Percentiles rank a stretch among this genome's conserved stretches.
phyloP scores from a whole-genome alignment of 495 filamentous ascomycete species.

The Xylaria curta region DNA sequence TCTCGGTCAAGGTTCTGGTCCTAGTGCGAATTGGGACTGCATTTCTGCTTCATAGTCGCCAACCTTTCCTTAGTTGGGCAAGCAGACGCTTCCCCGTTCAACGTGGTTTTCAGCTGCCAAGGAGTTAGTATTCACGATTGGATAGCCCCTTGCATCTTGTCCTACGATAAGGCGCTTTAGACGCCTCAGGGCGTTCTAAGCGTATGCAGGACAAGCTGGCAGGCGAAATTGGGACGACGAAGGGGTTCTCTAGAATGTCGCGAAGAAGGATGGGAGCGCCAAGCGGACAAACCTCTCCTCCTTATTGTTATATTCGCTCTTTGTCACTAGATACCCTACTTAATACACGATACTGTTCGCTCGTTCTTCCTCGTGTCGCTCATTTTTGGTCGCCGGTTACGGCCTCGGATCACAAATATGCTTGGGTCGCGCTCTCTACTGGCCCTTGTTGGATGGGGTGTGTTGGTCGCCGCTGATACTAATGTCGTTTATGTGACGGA shows the following conservation, averaged over 20 bases:
- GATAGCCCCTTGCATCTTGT: conserved; percentile 17
- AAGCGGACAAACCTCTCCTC: conserved; percentile 10
- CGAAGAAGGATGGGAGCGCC: not conserved
- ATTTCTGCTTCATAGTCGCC: not conserved
- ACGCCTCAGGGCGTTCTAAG: conserved; percentile 1
- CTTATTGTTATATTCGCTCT: not conserved
- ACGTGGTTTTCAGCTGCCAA: conserved; percentile 23
- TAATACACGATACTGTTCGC: not conserved
- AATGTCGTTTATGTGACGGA: conserved; percentile 53
- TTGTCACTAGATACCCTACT: not conserved
- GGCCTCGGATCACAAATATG: conserved; percentile 13
- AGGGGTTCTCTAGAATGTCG: not conserved
- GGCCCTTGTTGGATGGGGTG: conserved; percentile 25
- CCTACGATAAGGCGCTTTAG: conserved; percentile 2
- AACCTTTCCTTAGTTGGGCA: conserved; percentile 21
- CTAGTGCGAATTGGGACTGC: not conserved
- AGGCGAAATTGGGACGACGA: conserved; percentile 2
- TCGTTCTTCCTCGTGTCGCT: conserved; percentile 11
- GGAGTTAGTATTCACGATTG: conserved; percentile 4
- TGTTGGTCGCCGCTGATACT: conserved; percentile 31
- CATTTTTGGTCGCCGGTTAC: conserved; percentile 21
- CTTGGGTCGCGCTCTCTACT: conserved; percentile 23
- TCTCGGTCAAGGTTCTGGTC: not conserved
- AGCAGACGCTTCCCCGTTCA: conserved; percentile 11
- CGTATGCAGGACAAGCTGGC: not conserved